Evolutionary conservation across 495 filamentous ascomycete species (phyloP), one percentile per base, ranked within the genome.

Genomic region (Elasticomyces elasticus): DNA sequence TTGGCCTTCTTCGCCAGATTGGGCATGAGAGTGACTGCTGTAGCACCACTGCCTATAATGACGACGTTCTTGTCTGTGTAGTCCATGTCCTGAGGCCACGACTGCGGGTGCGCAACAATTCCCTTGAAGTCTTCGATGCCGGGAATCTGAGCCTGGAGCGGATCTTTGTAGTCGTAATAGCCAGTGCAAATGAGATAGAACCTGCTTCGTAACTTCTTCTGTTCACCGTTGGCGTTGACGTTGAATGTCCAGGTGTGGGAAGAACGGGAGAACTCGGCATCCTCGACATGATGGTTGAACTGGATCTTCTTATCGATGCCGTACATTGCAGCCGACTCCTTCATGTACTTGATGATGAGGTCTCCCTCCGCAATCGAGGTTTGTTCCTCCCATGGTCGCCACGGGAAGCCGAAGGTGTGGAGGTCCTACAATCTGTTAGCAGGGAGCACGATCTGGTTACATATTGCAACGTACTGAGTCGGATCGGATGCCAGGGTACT

Each of bases 351-450:
- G 42, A 67, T 68, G 63, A 92, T 86, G 17, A 70, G 68, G 0
- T 64, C 57, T 0, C 78, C 86, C 25, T 78, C 69, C 0, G 79
- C 84, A 56, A 90, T 84, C 25, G 77, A 73, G 26, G 75, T 74
- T 4, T 66, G 62, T 33, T 74, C 69, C 1, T 71, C 69, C 83
- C 84, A 89, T 15, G 82, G 82, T 25, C 79, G 69, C 79, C 82
- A 88, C 13, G 76, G 66, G 54, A 87, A 83, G 37, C 82, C 81
- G 51, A 84, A 87, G 7, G 81, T 77, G 58, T 76, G 78, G 28
- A 87, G 71, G 65, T 84, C 76, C 5, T 48, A 25, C 5, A 10
- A 15, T 2, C 6, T n/a, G 37, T 51, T 33, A 51, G 49, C 17
- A 10, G 19, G 5, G 20, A 20, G 20, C 30, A 22, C 11, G 31